These are phyloP conservation scores for Corynascus novoguineensis DNA, from an alignment of 495 filamentous ascomycete species.

Conservation along the genomic window DNA sequence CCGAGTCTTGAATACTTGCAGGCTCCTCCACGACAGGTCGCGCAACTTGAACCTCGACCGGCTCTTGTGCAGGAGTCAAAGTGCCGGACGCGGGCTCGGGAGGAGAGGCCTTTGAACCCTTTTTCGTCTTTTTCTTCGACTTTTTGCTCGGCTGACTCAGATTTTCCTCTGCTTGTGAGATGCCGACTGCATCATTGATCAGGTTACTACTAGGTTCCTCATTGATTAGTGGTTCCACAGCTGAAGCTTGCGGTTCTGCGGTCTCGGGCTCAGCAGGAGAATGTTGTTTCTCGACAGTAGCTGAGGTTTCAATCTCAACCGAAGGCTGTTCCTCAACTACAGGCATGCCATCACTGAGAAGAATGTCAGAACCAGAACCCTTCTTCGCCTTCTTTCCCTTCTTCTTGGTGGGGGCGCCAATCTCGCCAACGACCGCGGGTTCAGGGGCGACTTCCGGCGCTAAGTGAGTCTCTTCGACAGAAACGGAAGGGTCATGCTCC, in stretches of 20 bases:
- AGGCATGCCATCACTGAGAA: neutral
- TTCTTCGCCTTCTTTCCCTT: slow-evolving; percentile 4
- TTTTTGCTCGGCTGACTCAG: slow-evolving; percentile 12
- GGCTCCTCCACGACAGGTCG: neutral
- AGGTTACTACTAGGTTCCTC: neutral
- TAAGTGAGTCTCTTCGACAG: neutral
- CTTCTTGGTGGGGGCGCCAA: neutral
- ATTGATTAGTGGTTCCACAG: neutral
- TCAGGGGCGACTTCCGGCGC: neutral
- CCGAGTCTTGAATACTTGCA: neutral
- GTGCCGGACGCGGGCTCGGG: slow-evolving; percentile 9
- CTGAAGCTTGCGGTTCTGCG: neutral
- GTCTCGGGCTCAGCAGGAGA: neutral
- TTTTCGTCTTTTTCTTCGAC: slow-evolving; percentile 25
- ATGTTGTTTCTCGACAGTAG: too few species aligned
- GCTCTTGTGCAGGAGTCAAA: neutral
- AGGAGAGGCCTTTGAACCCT: slow-evolving; percentile 5
- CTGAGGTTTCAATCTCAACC: too few species aligned
- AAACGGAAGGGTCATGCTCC: neutral
- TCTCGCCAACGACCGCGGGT: neutral
- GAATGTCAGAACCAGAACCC: neutral
- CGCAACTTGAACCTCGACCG: neutral
- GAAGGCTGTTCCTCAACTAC: neutral
- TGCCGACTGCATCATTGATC: neutral
- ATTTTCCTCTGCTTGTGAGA: neutral